Evolutionary conservation across 2,329 filamentous ascomycete species (phyloP), one percentile per base, ranked within the genome.

Genomic region (Rutstroemia sp.): DNA sequence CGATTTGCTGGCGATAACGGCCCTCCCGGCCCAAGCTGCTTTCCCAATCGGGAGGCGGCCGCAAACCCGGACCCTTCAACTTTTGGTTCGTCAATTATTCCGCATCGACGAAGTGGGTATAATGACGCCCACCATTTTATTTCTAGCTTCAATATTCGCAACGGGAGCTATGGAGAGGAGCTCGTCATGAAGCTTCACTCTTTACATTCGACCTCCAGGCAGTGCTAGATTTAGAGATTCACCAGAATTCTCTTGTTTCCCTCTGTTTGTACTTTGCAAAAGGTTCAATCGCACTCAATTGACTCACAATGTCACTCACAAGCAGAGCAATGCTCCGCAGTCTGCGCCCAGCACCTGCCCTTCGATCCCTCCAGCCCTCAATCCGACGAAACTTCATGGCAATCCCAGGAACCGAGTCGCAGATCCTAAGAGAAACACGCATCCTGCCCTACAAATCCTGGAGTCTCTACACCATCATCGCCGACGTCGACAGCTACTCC

Each of bases 401-500:
- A 41, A 64, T 69, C 56, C 72, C 72, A 49, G 64, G 65, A 62
- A 63, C 69, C 23, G 65, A 67, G 44, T 71, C 70, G 5, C 88
- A 92, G 68, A 82, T 76, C 61, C 78, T 97, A 57, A 82, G 80
- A 51, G 91, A 90, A 10, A 78, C 79, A 19, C 87, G 90, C 59
- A 87, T 79, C 4, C 85, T 97, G 14, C 87, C 88, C 14, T 95
- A 95, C 76, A 74, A 84, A 0, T 76, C 83, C 34, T 67, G 72
- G 4, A 76, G 82, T 1, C 84, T 99, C 64, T 99, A 94, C 81
- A 77, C 78, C 63, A 80, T 96, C 54, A 92, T 99, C 71, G 84
- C 91, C 73, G 90, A 96, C 72, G 84, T 99, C 62, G 82, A 89
- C 71, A 83, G 83, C 61, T 99, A 99, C 80, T 76, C 80, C 39